phyloP scores from a whole-genome alignment of 129 eudicot genomes.

The Flaveria brownii region DNA sequence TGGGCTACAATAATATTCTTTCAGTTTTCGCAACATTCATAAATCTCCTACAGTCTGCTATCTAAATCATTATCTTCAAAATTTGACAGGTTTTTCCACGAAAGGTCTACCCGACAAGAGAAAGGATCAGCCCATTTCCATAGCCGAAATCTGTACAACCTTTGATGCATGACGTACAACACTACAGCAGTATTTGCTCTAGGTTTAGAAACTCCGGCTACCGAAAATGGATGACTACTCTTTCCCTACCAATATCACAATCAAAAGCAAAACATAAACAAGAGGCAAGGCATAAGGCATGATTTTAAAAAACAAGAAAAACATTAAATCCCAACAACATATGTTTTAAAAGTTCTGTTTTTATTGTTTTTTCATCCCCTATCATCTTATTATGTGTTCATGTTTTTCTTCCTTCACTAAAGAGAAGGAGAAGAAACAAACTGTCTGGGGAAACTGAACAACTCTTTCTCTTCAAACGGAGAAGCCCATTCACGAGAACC shows the following conservation, averaged over 20 bases:
- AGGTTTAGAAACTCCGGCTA: slow-evolving; percentile 20
- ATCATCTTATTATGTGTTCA: slow-evolving; percentile 35
- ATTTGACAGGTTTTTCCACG: background rate
- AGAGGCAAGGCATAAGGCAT: slow-evolving; percentile 31
- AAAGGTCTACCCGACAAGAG: background rate
- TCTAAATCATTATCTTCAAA: too few relatives aligned
- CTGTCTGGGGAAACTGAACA: slow-evolving; percentile 85
- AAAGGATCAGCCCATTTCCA: slow-evolving; percentile 1
- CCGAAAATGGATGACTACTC: background rate
- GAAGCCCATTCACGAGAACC: slow-evolving; percentile 87
- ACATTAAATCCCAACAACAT: slow-evolving; percentile 64
- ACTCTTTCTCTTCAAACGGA: slow-evolving; percentile 88
- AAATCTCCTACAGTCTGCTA: too few relatives aligned
- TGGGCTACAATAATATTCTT: background rate
- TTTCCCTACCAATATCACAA: slow-evolving; percentile 6
- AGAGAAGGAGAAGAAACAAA: slow-evolving; percentile 84
- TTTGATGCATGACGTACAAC: slow-evolving; percentile 16
- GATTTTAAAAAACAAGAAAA: slow-evolving; percentile 33
- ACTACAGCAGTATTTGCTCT: slow-evolving; percentile 8
- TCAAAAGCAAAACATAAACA: slow-evolving; percentile 14
- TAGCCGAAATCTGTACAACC: slow-evolving; percentile 13
- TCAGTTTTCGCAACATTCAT: background rate
- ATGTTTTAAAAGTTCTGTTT: slow-evolving; percentile 32
- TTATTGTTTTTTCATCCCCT: slow-evolving; percentile 20
- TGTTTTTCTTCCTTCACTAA: slow-evolving; percentile 40